Evolutionary conservation across 2,329 filamentous ascomycete genomes (phyloP).

Genomic region (Paramyrothecium sp.): DNA sequence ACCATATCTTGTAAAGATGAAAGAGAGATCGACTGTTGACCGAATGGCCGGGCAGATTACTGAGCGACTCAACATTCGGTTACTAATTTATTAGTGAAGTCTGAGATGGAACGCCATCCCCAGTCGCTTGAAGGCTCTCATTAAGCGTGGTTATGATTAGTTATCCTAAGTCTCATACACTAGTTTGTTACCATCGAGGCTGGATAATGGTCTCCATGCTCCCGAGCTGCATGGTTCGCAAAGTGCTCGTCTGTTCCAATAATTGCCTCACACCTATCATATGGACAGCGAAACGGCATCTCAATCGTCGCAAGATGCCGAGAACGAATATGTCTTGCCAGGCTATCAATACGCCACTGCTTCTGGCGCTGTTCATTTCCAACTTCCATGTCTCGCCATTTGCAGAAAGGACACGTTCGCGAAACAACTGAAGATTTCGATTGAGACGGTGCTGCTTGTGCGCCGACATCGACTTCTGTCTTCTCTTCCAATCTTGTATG

Average conservation of each 20-base stretch:
- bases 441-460: too few relatives aligned
- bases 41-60: too few relatives aligned
- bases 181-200: not conserved
- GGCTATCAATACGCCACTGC: not conserved
- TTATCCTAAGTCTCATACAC: not conserved
- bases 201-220: not conserved
- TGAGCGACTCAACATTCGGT: too few relatives aligned
- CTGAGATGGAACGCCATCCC: too few relatives aligned
- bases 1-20: too few relatives aligned
- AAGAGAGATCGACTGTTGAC: too few relatives aligned
- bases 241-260: conserved; percentile 1
- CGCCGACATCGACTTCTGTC: too few relatives aligned
- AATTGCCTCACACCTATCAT: not conserved
- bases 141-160: too few relatives aligned
- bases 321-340: not conserved
- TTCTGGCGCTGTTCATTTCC: not conserved
- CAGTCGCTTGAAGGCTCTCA: too few relatives aligned
- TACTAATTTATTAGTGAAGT: too few relatives aligned
- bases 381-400: not conserved
- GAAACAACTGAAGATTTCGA: too few relatives aligned
- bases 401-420: not conserved
- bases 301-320: not conserved
- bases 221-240: not conserved
- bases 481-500: too few relatives aligned
- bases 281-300: conserved; percentile 1